phyloP scores from a whole-genome alignment of 805 yeast species.

The Teunomyces tritomae region DNA sequence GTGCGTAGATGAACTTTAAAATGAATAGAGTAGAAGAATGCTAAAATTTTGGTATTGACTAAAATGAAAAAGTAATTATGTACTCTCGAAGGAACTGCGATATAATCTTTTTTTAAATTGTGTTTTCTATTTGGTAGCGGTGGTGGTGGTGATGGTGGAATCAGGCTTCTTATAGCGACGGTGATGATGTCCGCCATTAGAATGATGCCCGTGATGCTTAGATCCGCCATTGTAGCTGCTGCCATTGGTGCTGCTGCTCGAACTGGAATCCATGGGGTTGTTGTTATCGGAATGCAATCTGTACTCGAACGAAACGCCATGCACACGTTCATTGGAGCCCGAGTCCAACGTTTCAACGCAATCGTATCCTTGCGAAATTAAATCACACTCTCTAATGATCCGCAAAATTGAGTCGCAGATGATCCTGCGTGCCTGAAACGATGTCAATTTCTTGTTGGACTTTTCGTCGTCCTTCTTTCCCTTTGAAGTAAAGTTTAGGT shows the following conservation, averaged over 20 bases:
- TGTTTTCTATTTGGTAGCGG: not conserved
- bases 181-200: conserved; percentile 1
- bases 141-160: not conserved
- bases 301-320: conserved; percentile 47
- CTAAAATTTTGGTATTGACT: no score
- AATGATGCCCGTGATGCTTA: conserved; percentile 5
- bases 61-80: not conserved
- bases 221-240: conserved; percentile 4
- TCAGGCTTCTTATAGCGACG: conserved; percentile 3
- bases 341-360: conserved; percentile 29
- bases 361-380: conserved; percentile 37
- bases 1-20: no score
- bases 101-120: not conserved
- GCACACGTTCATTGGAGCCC: conserved; percentile 40
- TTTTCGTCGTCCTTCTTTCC: conserved; percentile 21
- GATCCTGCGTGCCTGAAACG: conserved; percentile 44
- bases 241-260: conserved; percentile 4
- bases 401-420: conserved; percentile 47
- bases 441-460: conserved; percentile 31
- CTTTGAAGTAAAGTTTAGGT: conserved; percentile 32
- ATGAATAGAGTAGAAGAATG: no score
- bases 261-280: conserved; percentile 8
- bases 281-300: conserved; percentile 43
- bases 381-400: conserved; percentile 48
- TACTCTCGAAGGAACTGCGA: not conserved